Conservation (phyloP, 1,284 basidiomycete species). For the Austropuccinia psidii region DNA sequence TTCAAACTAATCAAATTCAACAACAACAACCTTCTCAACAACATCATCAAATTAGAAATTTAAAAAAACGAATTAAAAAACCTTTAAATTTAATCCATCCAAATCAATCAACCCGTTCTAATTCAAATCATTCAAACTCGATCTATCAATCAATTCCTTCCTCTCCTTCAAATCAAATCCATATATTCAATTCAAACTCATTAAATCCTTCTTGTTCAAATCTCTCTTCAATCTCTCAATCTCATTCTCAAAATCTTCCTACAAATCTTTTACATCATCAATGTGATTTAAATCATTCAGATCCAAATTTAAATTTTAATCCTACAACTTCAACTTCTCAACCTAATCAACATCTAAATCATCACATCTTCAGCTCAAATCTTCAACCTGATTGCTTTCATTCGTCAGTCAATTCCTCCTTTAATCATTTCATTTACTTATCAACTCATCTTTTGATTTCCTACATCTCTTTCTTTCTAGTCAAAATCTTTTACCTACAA, state of each 20-base stretch:
- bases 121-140: neutral
- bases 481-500: neutral
- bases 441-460: neutral
- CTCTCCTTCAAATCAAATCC: no score
- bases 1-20: neutral
- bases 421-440: neutral
- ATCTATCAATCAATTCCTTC: no score
- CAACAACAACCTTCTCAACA: neutral
- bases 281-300: neutral
- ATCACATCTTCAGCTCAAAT: neutral
- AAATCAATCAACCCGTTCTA: neutral
- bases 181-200: no score
- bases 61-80: neutral
- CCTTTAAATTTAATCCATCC: neutral
- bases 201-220: neutral
- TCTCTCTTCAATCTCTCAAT: neutral
- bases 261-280: neutral
- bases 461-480: neutral
- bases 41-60: no score
- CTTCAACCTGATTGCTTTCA: conserved; percentile 22
- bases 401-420: conserved; percentile 16
- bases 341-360: conserved; percentile 2
- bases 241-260: neutral
- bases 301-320: neutral
- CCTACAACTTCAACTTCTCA: neutral